These are phyloP conservation scores for Sanguinoderma infundibulare DNA, from an alignment of 1,284 basidiomycete genomes.

Conservation along the genomic window DNA sequence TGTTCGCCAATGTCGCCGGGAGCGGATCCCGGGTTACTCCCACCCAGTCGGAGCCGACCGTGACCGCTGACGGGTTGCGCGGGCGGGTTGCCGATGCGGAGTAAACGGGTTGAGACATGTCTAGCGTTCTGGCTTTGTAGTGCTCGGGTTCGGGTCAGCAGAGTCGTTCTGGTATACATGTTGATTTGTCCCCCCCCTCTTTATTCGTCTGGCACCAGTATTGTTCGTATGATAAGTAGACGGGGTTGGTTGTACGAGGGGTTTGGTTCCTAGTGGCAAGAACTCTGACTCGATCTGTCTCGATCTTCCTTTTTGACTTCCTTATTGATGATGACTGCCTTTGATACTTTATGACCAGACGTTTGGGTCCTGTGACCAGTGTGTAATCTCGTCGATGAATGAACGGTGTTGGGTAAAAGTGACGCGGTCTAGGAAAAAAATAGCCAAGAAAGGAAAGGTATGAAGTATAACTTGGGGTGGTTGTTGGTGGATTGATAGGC, in stretches of 20 bases:
- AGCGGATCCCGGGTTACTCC: slow-evolving; percentile 26
- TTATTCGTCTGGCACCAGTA: slow-evolving; percentile 6
- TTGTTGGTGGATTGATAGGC: too few relatives aligned
- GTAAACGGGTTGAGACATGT: too few relatives aligned
- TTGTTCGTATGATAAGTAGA: slow-evolving; percentile 16
- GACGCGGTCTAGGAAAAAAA: too few relatives aligned
- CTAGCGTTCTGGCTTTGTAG: too few relatives aligned
- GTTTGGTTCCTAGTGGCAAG: slow-evolving; percentile 10
- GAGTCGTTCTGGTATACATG: neutral
- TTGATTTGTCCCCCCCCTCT: neutral
- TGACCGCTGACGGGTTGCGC: slow-evolving; percentile 37
- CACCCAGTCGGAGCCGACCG: slow-evolving; percentile 33
- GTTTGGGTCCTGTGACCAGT: neutral
- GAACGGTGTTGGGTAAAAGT: neutral
- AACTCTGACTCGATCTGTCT: neutral
- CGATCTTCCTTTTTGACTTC: neutral
- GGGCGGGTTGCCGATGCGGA: neutral
- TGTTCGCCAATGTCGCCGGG: slow-evolving; percentile 34
- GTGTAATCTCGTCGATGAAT: neutral
- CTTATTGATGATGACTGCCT: slow-evolving; percentile 8
- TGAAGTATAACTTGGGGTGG: too few relatives aligned
- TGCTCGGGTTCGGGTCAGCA: neutral
- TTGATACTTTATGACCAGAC: slow-evolving; percentile 4
- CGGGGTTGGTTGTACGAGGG: slow-evolving; percentile 15
- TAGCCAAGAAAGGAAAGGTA: too few relatives aligned